A percentile compares a stretch with the other conserved stretches of the same genome.
phyloP scores from a whole-genome alignment of 768 basidiomycete species.

The Leccinum disarticulatum region DNA sequence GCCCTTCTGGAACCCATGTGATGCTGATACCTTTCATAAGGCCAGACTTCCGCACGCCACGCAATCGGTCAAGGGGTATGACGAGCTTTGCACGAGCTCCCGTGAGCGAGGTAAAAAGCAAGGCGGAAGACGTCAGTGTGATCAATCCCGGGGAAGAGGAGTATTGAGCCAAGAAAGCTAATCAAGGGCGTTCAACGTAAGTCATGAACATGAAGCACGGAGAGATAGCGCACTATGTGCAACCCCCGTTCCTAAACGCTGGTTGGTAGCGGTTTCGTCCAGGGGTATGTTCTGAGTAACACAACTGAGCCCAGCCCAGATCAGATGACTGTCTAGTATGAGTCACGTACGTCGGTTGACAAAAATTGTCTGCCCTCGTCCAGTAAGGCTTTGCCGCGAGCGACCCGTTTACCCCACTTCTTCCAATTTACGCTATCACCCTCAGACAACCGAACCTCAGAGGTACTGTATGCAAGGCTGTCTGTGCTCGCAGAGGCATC shows the following conservation, averaged over 20 bases:
- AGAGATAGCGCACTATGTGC: slow-evolving; percentile 34
- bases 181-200: slow-evolving; percentile 2
- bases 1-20: slow-evolving; percentile 36
- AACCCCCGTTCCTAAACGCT: slow-evolving; percentile 18
- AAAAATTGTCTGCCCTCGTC: slow-evolving; percentile 43
- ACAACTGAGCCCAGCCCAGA: neutral
- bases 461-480: neutral
- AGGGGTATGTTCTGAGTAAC: neutral
- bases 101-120: slow-evolving; percentile 58
- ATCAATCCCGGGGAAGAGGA: slow-evolving; percentile 56
- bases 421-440: slow-evolving; percentile 47
- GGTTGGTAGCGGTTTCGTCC: slow-evolving; percentile 1
- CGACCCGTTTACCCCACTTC: slow-evolving; percentile 53
- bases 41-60: slow-evolving; percentile 57
- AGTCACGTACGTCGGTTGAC: slow-evolving; percentile 34
- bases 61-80: slow-evolving; percentile 47
- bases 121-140: slow-evolving; percentile 47
- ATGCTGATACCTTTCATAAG: slow-evolving; percentile 53
- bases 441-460: slow-evolving; percentile 5
- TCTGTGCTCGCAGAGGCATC: slow-evolving; percentile 16
- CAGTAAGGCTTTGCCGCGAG: slow-evolving; percentile 44
- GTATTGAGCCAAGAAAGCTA: slow-evolving; percentile 64
- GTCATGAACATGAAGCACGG: neutral
- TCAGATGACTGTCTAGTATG: slow-evolving; percentile 12
- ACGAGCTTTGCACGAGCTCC: slow-evolving; percentile 44